A percentile compares a stretch with the other conserved stretches of the same genome.
Evolutionary conservation across 768 basidiomycete species (phyloP).

Genomic region (Russula sp.): DNA sequence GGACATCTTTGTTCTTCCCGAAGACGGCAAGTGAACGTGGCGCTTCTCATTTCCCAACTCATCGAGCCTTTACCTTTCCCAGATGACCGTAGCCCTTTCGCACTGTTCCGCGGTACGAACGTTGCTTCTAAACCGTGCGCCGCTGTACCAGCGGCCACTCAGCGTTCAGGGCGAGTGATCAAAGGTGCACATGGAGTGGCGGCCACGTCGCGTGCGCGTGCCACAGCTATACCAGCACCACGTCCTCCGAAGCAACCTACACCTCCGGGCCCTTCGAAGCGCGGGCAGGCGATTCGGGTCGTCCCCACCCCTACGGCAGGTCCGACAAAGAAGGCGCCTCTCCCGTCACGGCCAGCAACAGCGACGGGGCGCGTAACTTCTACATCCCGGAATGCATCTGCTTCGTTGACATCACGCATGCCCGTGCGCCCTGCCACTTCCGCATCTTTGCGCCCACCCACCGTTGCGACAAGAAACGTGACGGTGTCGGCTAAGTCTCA

Average conservation of each 20-base stretch:
- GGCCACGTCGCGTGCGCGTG: no score
- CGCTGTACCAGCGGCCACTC: no score
- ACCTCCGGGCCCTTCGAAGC: background rate
- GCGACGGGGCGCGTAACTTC: background rate
- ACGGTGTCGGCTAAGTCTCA: background rate
- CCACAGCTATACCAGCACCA: no score
- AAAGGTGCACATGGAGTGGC: no score
- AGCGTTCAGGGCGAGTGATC: no score
- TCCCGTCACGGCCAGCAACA: background rate
- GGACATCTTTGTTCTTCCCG: slow-evolving; percentile 12
- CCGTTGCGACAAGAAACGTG: background rate
- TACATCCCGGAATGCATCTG: background rate
- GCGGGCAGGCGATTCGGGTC: background rate
- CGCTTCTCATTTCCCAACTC: background rate
- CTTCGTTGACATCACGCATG: background rate
- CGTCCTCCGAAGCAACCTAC: background rate
- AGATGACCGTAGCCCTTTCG: slow-evolving; percentile 14
- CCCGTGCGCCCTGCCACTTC: slow-evolving; percentile 13
- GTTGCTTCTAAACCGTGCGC: no score
- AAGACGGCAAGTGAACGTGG: slow-evolving; percentile 14
- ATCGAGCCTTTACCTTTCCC: background rate
- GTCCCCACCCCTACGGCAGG: background rate
- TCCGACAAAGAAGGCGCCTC: background rate
- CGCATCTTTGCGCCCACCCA: slow-evolving; percentile 5
- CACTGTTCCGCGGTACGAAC: background rate